Conservation (phyloP, 805 yeast genomes). For the Suhomyces xylopsoci region DNA sequence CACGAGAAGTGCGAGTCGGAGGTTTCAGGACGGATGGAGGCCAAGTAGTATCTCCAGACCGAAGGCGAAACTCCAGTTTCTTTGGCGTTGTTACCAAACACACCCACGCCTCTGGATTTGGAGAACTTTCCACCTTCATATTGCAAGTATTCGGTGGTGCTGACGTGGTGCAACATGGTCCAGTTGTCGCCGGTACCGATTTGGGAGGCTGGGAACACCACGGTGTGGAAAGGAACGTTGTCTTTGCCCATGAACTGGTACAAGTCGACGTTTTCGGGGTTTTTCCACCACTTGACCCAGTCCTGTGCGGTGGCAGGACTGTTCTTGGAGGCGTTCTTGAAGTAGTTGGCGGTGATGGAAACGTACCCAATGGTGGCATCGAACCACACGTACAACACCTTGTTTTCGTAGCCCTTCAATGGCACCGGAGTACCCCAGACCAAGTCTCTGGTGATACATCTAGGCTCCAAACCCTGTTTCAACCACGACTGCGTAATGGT, state of each 20-base stretch:
- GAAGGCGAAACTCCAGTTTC: slow-evolving; percentile 88
- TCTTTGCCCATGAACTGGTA: slow-evolving; percentile 99
- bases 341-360: slow-evolving; percentile 91
- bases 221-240: slow-evolving; percentile 98
- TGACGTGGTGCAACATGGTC: slow-evolving; percentile 88
- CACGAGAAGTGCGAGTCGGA: slow-evolving; percentile 97
- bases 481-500: slow-evolving; percentile 92
- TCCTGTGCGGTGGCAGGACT: slow-evolving; percentile 23
- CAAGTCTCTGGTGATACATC: slow-evolving; percentile 96
- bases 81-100: slow-evolving; percentile 95
- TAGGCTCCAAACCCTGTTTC: slow-evolving; percentile 85
- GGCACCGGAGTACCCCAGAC: slow-evolving; percentile 99
- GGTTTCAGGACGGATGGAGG: slow-evolving; percentile 90
- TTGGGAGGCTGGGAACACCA: slow-evolving; percentile 91
- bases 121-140: slow-evolving; percentile 98
- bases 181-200: slow-evolving; percentile 85
- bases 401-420: slow-evolving; percentile 74
- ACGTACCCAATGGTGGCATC: slow-evolving; percentile 98
- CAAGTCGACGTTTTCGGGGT: slow-evolving; percentile 82
- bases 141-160: slow-evolving; percentile 94
- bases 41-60: slow-evolving; percentile 96
- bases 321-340: slow-evolving; percentile 26
- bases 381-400: slow-evolving; percentile 97
- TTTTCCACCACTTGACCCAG: slow-evolving; percentile 94
- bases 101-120: slow-evolving; percentile 97